phyloP scores from a whole-genome alignment of 179 eudicot genomes.

The Spinacia oleracea region DNA sequence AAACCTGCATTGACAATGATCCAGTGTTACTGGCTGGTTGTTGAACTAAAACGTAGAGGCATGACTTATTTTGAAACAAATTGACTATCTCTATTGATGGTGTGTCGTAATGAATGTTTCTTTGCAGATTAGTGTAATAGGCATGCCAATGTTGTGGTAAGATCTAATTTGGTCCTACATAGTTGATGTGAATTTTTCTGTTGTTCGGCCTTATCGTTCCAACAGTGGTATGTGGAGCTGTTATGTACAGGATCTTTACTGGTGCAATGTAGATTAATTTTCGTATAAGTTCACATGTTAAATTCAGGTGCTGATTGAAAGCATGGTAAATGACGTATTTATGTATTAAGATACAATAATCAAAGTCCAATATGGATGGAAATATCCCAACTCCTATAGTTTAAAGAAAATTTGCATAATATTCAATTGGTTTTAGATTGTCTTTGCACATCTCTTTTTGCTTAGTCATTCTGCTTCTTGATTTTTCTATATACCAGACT shows the following conservation, averaged over 20 bases:
- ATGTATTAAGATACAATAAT: not conserved
- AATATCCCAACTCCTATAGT: not conserved
- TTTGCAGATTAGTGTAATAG: not conserved
- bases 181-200: not conserved
- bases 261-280: not conserved
- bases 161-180: not conserved
- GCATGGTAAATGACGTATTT: not conserved
- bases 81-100: not conserved
- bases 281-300: not conserved
- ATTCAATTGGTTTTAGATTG: not conserved
- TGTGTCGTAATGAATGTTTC: not conserved
- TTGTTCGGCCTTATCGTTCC: not conserved
- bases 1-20: not conserved
- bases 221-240: not conserved
- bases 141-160: not conserved
- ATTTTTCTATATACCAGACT: conserved; percentile 25
- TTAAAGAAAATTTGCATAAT: not conserved
- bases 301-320: not conserved
- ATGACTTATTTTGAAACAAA: conserved; percentile 1
- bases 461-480: conserved; percentile 28
- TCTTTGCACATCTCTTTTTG: too few relatives aligned
- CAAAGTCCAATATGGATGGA: not conserved
- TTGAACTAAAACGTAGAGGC: not conserved
- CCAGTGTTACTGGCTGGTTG: not conserved
- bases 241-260: not conserved